A percentile compares a stretch with the other conserved stretches of the same genome.
Evolutionary conservation across 2,329 filamentous ascomycete genomes (phyloP).

Genomic region (Colletotrichum cordylinicola): DNA sequence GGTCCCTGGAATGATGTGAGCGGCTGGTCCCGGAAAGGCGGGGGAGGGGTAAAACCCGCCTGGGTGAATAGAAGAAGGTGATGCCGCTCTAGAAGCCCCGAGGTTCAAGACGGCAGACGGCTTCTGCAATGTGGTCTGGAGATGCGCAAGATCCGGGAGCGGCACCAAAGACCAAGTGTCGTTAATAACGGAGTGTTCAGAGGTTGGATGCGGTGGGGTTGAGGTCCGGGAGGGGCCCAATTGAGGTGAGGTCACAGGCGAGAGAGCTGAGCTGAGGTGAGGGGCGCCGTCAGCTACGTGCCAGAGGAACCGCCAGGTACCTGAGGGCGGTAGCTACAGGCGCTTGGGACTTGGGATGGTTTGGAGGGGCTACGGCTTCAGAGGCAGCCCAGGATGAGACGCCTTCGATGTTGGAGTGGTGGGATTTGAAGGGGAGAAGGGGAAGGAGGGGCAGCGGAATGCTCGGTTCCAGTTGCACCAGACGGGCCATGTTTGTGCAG

Average conservation of each 20-base stretch:
- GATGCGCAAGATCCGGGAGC: background rate
- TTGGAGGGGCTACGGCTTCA: background rate
- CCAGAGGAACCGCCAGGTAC: background rate
- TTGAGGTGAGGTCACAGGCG: background rate
- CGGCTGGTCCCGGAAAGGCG: conserved; percentile 3
- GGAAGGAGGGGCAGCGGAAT: background rate
- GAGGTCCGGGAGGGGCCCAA: background rate
- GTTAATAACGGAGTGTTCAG: conserved; percentile 1
- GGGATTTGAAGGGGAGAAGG: conserved; percentile 3
- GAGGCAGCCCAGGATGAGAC: conserved; percentile 21
- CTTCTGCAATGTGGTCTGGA: background rate
- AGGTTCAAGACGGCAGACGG: background rate
- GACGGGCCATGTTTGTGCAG: background rate
- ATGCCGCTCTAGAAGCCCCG: background rate
- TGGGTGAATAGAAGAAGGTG: background rate
- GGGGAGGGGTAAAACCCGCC: conserved; percentile 5
- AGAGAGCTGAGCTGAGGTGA: background rate
- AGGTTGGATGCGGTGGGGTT: background rate
- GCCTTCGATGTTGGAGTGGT: conserved; percentile 3
- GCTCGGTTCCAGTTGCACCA: conserved; percentile 3
- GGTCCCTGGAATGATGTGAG: conserved; percentile 5
- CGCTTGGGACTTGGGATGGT: background rate
- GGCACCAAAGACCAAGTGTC: background rate
- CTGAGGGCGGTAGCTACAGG: background rate
- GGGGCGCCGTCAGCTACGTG: background rate